A percentile compares a stretch with the other conserved stretches of the same genome.
These are phyloP conservation scores for Pythium phragmiticola DNA, from an alignment of 352 stramenopile genomes.

Conservation along the genomic window DNA sequence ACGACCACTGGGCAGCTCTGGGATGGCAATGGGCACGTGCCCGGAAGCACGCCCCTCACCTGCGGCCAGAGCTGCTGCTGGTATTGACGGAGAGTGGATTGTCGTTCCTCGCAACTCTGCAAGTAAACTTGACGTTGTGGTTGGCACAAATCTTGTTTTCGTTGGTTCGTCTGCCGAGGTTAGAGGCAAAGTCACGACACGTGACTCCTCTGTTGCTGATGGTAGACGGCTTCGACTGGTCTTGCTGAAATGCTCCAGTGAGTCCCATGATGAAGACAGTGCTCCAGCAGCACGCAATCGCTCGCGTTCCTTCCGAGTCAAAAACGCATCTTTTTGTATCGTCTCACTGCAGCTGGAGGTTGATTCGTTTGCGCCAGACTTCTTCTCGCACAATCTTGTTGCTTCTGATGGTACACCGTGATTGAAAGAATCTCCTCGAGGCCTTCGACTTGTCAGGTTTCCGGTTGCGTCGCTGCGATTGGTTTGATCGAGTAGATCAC, in stretches of 20 bases:
- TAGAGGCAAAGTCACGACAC: not conserved
- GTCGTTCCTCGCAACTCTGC: conserved; percentile 17
- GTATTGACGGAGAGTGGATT: not conserved
- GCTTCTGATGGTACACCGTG: not conserved
- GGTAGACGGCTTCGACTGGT: conserved; percentile 59
- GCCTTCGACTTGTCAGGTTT: conserved; percentile 22
- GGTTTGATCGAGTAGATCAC: not conserved
- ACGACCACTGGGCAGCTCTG: conserved; percentile 58
- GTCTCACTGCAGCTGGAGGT: not conserved
- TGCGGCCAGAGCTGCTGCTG: not conserved
- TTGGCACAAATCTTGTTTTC: conserved; percentile 8
- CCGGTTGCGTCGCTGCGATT: not conserved
- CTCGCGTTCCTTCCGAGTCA: conserved; percentile 10
- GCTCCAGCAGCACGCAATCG: not conserved
- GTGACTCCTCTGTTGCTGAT: conserved; percentile 18
- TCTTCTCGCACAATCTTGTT: not conserved
- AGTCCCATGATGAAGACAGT: conserved; percentile 49
- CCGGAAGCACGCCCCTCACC: not conserved
- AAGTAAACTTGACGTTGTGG: conserved; percentile 23
- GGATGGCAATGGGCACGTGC: conserved; percentile 34
- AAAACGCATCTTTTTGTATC: conserved; percentile 1
- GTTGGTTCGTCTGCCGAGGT: not conserved
- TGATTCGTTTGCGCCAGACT: not conserved
- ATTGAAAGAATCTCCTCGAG: conserved; percentile 6
- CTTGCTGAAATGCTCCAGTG: conserved; percentile 80